These are phyloP conservation scores for Lodderomyces pseudojiufengensis DNA, from an alignment of 1,139 yeast genomes.

Conservation along the genomic window DNA sequence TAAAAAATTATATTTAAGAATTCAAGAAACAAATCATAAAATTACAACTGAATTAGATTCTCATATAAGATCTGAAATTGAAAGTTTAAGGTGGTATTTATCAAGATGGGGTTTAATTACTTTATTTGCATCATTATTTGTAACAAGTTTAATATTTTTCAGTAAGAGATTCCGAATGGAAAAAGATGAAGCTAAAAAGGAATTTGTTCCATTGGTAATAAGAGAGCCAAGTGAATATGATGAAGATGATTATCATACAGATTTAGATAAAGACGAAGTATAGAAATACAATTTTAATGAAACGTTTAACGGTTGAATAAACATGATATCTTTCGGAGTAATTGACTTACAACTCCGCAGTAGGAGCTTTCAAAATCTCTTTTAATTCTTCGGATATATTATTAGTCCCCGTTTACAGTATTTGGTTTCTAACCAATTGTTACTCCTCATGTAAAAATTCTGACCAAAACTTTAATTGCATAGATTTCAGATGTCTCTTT, in stretches of 20 bases:
- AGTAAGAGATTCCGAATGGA: constrained; percentile 28
- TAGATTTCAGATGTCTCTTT: no score
- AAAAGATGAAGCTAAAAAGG: constrained; percentile 26
- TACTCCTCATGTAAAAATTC: no score
- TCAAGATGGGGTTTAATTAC: constrained; percentile 82
- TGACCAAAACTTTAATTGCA: no score
- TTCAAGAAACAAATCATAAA: constrained; percentile 83
- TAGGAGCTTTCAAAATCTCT: no score
- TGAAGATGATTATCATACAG: constrained; percentile 43
- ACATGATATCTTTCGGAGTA: no score
- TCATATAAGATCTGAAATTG: constrained; percentile 82
- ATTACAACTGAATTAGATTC: constrained; percentile 81
- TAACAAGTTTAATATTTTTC: constrained; percentile 43
- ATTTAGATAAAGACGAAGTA: constrained; percentile 26
- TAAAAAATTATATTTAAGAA: constrained; percentile 61
- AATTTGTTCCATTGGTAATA: constrained; percentile 43
- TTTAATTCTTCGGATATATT: no score
- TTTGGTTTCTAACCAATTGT: no score
- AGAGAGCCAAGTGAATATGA: constrained; percentile 45
- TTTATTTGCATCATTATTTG: constrained; percentile 42
- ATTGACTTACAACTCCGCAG: no score
- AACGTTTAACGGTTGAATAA: no score
- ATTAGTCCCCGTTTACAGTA: no score
- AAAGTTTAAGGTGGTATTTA: constrained; percentile 87
- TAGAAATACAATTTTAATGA: no score